Evolutionary conservation across 1,284 basidiomycete genomes (phyloP).

Genomic region (Trichosporon asahii): DNA sequence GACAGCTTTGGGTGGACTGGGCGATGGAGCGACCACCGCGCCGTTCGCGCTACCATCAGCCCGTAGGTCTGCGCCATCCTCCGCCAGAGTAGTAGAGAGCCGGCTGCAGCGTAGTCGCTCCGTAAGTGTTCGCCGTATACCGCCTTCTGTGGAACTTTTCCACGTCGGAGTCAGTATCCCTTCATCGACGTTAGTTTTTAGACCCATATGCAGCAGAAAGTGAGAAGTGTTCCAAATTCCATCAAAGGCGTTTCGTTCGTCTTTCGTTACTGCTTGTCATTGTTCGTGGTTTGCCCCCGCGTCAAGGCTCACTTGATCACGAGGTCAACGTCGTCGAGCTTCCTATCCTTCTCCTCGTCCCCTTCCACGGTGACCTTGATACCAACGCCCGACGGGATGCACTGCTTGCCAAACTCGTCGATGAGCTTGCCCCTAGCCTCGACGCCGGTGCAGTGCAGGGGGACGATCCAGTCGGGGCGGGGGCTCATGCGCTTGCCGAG

Average conservation of each 20-base stretch:
- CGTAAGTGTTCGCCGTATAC: background rate
- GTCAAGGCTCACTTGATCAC: slow-evolving; percentile 3
- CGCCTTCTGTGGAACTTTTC: background rate
- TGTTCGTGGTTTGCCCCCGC: background rate
- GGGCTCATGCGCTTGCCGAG: slow-evolving; percentile 61
- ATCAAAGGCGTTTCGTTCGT: background rate
- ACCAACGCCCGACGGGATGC: slow-evolving; percentile 66
- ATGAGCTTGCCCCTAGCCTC: slow-evolving; percentile 66
- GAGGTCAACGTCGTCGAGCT: slow-evolving; percentile 20
- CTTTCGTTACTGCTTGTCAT: background rate
- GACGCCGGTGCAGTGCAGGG: slow-evolving; percentile 80
- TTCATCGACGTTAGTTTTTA: too few species aligned
- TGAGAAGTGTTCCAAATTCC: background rate
- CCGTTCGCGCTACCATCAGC: slow-evolving; percentile 34
- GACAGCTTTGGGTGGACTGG: slow-evolving; percentile 41
- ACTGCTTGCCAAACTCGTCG: slow-evolving; percentile 64
- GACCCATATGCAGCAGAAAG: background rate
- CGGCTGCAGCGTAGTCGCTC: background rate
- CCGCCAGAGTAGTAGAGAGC: background rate
- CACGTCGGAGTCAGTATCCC: background rate
- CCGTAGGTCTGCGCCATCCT: background rate
- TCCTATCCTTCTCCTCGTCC: slow-evolving; percentile 38
- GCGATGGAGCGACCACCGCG: slow-evolving; percentile 48
- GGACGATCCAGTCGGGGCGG: slow-evolving; percentile 65
- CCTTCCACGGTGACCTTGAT: slow-evolving; percentile 57